Evolutionary conservation across 352 stramenopile species (phyloP).

Genomic region (Pythium guiyangense): DNA sequence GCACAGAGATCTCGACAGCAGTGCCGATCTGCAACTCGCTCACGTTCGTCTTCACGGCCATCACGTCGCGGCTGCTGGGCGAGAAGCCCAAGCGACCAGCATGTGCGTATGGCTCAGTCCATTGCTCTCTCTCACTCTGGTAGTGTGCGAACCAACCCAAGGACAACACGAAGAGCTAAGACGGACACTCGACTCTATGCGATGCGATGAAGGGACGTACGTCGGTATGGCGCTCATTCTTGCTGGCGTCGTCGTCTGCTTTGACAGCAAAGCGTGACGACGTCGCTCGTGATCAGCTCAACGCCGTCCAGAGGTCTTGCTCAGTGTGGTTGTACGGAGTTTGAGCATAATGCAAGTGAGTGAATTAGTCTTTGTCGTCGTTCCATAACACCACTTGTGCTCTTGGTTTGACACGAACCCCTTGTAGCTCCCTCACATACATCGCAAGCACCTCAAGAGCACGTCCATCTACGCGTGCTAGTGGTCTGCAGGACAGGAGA

Average conservation of each 20-base stretch:
- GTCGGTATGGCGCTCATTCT: constrained; percentile 58
- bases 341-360: too few relatives aligned
- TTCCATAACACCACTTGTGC: too few relatives aligned
- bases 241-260: constrained; percentile 59
- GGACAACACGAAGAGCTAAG: background rate
- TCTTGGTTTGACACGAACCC: too few relatives aligned
- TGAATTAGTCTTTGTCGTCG: too few relatives aligned
- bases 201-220: constrained; percentile 38
- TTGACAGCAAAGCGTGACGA: constrained; percentile 44
- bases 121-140: background rate
- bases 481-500: too few relatives aligned
- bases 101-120: constrained; percentile 35
- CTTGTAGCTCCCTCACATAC: too few relatives aligned
- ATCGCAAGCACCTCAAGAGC: too few relatives aligned
- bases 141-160: background rate
- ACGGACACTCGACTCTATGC: background rate
- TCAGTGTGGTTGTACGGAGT: too few relatives aligned
- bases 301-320: too few relatives aligned
- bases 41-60: constrained; percentile 84
- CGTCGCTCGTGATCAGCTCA: too few relatives aligned
- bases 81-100: constrained; percentile 60
- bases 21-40: too few relatives aligned
- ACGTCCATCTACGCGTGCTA: too few relatives aligned
- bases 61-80: constrained; percentile 70
- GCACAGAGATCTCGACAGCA: constrained; percentile 73